A percentile compares a stretch with the other conserved stretches of the same genome.
These are phyloP conservation scores for Botrytis galanthina DNA, from an alignment of 2,329 filamentous ascomycete genomes.

Conservation along the genomic window DNA sequence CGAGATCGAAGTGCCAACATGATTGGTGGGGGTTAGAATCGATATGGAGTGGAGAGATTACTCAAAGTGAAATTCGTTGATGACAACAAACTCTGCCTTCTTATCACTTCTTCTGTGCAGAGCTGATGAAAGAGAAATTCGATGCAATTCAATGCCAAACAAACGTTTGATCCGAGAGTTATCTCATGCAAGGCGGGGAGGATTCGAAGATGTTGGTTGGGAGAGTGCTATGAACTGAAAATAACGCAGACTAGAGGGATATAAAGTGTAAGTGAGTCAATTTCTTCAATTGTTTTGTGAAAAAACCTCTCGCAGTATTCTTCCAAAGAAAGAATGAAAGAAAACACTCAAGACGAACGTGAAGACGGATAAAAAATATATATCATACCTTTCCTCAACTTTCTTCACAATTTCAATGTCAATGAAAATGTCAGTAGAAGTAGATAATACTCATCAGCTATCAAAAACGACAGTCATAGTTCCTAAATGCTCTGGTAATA, in stretches of 20 bases:
- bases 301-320: background rate
- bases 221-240: conserved; percentile 23
- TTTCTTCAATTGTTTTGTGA: background rate
- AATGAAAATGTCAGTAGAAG: background rate
- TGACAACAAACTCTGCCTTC: conserved; percentile 19
- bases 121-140: conserved; percentile 27
- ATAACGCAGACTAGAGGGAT: conserved; percentile 31
- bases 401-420: background rate
- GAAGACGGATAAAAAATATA: background rate
- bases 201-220: background rate
- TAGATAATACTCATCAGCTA: background rate
- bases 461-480: conserved; percentile 13
- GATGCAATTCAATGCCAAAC: conserved; percentile 29
- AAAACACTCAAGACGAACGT: background rate
- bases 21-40: conserved; percentile 24
- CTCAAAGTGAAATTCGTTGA: conserved; percentile 1
- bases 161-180: conserved; percentile 25
- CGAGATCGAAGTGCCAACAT: conserved; percentile 39
- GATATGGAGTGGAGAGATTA: conserved; percentile 13
- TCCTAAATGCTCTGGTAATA: conserved; percentile 10
- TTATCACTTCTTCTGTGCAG: conserved; percentile 31
- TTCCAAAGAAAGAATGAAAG: background rate
- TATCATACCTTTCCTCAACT: conserved; percentile 7
- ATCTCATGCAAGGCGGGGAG: conserved; percentile 36
- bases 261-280: background rate